These are phyloP conservation scores for Penicillium bovifimosum DNA, from an alignment of 495 filamentous ascomycete species.

Conservation along the genomic window DNA sequence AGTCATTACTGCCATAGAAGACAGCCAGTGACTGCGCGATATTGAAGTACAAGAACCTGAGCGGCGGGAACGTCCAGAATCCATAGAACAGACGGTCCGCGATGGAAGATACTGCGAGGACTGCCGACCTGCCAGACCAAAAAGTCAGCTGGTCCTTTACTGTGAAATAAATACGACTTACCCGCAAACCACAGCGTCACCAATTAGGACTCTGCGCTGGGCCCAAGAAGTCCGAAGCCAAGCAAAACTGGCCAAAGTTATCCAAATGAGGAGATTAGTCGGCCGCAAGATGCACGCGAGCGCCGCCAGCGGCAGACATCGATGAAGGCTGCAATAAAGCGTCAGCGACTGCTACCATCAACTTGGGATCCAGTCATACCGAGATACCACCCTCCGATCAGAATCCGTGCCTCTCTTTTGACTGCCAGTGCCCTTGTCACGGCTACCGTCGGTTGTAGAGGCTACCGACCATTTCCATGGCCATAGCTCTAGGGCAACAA, in stretches of 20 bases:
- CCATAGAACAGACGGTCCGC: slow-evolving; percentile 80
- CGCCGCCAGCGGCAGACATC: slow-evolving; percentile 70
- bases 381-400: slow-evolving; percentile 2
- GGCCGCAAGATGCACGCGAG: slow-evolving; percentile 83
- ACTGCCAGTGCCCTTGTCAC: slow-evolving; percentile 1
- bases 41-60: slow-evolving; percentile 90
- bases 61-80: slow-evolving; percentile 82
- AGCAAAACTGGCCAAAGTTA: slow-evolving; percentile 46
- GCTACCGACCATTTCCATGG: slow-evolving; percentile 65
- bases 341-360: slow-evolving; percentile 12
- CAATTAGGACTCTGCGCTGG: slow-evolving; percentile 48
- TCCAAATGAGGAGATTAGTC: slow-evolving; percentile 87
- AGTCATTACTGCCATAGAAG: slow-evolving; percentile 89
- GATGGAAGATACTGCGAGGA: slow-evolving; percentile 57
- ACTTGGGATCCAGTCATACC: slow-evolving; percentile 5
- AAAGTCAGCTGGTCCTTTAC: slow-evolving; percentile 7
- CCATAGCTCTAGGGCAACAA: slow-evolving; percentile 75
- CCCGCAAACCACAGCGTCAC: slow-evolving; percentile 66
- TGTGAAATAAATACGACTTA: slow-evolving; percentile 26
- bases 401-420: slow-evolving; percentile 8
- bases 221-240: slow-evolving; percentile 36
- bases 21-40: slow-evolving; percentile 75
- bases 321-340: slow-evolving; percentile 43
- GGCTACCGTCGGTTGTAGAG: neutral
- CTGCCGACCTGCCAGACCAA: slow-evolving; percentile 35